Percentiles rank a stretch among this genome's conserved stretches.
These are phyloP conservation scores for Trametopsis cervina DNA, from an alignment of 768 basidiomycete species.

Conservation along the genomic window DNA sequence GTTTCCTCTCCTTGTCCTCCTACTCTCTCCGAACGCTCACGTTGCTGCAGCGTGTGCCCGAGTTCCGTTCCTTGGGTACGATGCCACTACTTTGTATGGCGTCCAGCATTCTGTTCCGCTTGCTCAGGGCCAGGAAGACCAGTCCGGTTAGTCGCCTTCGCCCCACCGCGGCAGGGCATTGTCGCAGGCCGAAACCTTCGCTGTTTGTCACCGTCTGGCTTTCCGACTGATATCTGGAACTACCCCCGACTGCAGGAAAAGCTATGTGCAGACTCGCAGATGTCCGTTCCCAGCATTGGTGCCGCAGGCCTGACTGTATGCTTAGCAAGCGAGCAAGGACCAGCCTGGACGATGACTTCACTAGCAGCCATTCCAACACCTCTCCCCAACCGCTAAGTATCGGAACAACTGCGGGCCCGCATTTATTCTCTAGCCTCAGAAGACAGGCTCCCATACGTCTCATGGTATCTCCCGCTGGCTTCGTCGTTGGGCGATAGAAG, in stretches of 20 bases:
- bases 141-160: too few relatives aligned
- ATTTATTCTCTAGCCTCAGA: neutral
- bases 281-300: neutral
- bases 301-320: too few relatives aligned
- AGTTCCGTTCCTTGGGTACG: neutral
- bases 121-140: too few relatives aligned
- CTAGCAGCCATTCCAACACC: neutral
- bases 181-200: neutral
- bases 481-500: constrained; percentile 4
- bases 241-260: neutral
- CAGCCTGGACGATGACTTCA: constrained; percentile 7
- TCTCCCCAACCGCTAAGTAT: neutral
- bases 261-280: neutral
- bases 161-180: too few relatives aligned
- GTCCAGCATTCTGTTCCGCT: too few relatives aligned
- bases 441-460: neutral
- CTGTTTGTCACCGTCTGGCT: neutral
- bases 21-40: neutral
- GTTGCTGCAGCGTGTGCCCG: neutral
- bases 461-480: constrained; percentile 1
- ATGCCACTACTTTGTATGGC: too few relatives aligned
- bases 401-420: neutral
- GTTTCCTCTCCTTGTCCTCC: too few relatives aligned
- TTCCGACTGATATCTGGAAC: too few relatives aligned
- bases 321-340: neutral